Evolutionary conservation across 2,329 filamentous ascomycete genomes (phyloP).

Genomic region (Aspergillus sp.): DNA sequence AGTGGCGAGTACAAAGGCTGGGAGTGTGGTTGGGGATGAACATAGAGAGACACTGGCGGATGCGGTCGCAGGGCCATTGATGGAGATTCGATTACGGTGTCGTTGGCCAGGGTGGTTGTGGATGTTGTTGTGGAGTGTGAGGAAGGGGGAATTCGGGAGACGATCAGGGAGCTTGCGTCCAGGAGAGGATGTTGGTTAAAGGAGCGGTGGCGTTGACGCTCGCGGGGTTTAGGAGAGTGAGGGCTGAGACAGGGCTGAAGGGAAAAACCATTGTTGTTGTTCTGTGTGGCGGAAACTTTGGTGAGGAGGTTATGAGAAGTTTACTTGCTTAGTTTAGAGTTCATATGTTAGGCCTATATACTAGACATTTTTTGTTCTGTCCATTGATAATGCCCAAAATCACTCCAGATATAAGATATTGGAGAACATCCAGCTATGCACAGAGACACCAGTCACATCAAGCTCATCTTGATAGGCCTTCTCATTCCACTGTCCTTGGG

Average conservation of each 20-base stretch:
- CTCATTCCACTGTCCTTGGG: no score
- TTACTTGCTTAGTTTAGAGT: neutral
- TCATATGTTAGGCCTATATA: neutral
- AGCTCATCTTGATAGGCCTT: neutral
- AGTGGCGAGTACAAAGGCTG: neutral
- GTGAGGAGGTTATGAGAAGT: neutral
- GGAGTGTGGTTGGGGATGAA: neutral
- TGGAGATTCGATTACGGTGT: neutral
- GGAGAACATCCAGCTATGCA: neutral
- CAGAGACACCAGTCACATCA: neutral
- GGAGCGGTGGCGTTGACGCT: neutral
- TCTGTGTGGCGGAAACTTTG: neutral
- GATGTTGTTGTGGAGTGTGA: neutral
- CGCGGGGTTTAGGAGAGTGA: neutral
- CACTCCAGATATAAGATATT: no score
- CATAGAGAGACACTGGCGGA: neutral
- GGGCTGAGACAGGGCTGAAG: neutral
- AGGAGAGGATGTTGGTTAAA: neutral
- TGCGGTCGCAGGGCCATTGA: neutral
- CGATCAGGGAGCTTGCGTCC: neutral
- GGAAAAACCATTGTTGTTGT: neutral
- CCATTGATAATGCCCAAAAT: neutral
- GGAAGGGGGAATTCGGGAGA: neutral
- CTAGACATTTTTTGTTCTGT: neutral
- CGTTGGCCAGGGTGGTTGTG: neutral